Percentiles rank a stretch among this genome's conserved stretches.
phyloP scores from a whole-genome alignment of 805 yeast species.

The Metschnikowia cerradonensis region DNA sequence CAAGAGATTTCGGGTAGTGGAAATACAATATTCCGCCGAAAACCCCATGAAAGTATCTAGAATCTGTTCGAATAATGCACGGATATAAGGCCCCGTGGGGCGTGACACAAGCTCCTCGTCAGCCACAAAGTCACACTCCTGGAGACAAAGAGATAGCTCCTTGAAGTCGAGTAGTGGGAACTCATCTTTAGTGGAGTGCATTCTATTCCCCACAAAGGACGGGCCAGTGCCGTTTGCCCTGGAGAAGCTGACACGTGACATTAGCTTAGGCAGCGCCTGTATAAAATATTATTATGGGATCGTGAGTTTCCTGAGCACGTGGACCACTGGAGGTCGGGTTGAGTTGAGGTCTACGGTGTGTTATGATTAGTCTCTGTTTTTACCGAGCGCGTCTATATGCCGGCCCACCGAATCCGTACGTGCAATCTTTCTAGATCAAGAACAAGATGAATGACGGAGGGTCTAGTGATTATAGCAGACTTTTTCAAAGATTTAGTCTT shows the following conservation, averaged over 20 bases:
- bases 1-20: conserved; percentile 21
- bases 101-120: conserved; percentile 54
- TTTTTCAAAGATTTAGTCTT: too few relatives aligned
- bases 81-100: conserved; percentile 57
- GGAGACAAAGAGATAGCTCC: conserved; percentile 57
- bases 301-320: neutral
- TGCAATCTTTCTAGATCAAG: neutral
- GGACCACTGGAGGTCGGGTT: neutral
- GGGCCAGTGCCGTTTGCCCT: conserved; percentile 5
- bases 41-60: conserved; percentile 58
- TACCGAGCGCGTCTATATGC: conserved; percentile 3
- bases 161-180: conserved; percentile 60
- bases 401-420: neutral
- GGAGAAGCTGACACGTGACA: conserved; percentile 9
- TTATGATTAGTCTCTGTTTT: conserved; percentile 1
- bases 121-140: conserved; percentile 57
- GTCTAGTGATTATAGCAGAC: too few relatives aligned
- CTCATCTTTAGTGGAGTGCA: conserved; percentile 32
- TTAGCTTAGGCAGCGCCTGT: neutral
- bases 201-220: conserved; percentile 1
- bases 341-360: conserved; percentile 1
- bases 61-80: conserved; percentile 54
- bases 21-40: conserved; percentile 23
- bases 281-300: neutral
- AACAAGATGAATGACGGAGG: too few relatives aligned